These are phyloP conservation scores for Phaeotremella fagi DNA, from an alignment of 768 basidiomycete species.

Conservation along the genomic window DNA sequence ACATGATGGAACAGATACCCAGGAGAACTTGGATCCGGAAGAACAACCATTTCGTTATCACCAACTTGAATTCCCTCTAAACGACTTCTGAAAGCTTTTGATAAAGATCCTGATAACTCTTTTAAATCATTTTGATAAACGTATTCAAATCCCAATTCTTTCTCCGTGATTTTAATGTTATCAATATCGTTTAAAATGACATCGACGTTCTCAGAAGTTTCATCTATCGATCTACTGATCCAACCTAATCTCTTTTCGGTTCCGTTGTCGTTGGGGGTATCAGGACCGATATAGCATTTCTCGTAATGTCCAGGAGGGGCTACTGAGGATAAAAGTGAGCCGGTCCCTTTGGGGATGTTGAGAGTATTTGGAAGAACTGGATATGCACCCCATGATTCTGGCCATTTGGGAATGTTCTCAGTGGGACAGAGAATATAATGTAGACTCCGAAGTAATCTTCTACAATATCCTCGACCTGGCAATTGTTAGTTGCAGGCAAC, in stretches of 20 bases:
- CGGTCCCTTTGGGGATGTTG: not conserved
- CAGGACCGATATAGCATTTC: not conserved
- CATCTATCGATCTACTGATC: not conserved
- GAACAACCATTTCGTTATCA: not conserved
- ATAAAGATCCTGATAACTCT: not conserved
- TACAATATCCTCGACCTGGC: constrained; percentile 4
- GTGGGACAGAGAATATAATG: constrained; percentile 2
- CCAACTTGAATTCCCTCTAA: too few species aligned
- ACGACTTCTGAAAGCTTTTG: not conserved
- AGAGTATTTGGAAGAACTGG: not conserved
- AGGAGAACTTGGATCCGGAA: not conserved
- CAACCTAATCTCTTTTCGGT: not conserved
- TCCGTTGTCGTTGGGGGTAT: not conserved
- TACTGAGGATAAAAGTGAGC: not conserved
- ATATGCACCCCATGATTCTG: not conserved
- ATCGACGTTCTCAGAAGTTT: not conserved
- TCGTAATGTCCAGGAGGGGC: not conserved
- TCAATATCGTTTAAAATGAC: not conserved
- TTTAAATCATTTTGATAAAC: not conserved
- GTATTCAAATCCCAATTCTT: not conserved
- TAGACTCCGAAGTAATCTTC: constrained; percentile 1
- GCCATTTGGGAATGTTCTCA: not conserved
- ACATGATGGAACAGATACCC: not conserved
- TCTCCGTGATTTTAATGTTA: not conserved
- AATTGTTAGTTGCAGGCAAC: not conserved